Conservation (phyloP, 2,329 filamentous ascomycete genomes). For the Sporothrix protearum region DNA sequence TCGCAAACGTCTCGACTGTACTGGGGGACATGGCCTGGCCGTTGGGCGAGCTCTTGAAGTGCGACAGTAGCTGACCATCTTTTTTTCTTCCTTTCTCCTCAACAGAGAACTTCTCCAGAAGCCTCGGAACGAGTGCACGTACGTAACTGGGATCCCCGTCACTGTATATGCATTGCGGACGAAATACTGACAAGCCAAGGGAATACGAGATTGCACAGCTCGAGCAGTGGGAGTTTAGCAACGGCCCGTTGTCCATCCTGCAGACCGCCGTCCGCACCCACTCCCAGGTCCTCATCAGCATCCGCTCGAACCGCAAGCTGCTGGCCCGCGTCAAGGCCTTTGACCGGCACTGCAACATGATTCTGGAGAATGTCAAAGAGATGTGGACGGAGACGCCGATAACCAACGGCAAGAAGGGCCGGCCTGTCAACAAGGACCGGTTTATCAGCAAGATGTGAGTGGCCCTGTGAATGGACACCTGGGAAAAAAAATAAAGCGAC, state of each 20-base stretch:
- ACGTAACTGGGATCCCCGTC: not conserved
- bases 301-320: conserved; percentile 97
- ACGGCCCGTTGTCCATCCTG: conserved; percentile 72
- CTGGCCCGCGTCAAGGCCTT: conserved; percentile 97
- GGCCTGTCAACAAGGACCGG: conserved; percentile 92
- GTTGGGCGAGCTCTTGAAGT: not conserved
- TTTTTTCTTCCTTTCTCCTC: not conserved
- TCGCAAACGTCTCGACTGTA: not conserved
- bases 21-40: not conserved
- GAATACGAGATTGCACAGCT: conserved; percentile 85
- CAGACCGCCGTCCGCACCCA: conserved; percentile 94
- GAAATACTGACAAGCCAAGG: conserved; percentile 42
- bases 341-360: conserved; percentile 95
- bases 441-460: conserved; percentile 89
- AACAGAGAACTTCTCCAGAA: conserved; percentile 29
- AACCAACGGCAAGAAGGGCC: conserved; percentile 81
- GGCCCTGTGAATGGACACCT: too few relatives aligned
- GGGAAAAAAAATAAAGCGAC: not conserved
- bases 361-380: conserved; percentile 61
- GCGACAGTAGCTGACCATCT: not conserved
- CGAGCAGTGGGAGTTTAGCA: conserved; percentile 53
- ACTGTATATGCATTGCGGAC: not conserved
- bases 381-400: conserved; percentile 98
- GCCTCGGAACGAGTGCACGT: conserved; percentile 30
- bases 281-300: conserved; percentile 93